These are phyloP conservation scores for Candida khao-thaluensis DNA, from an alignment of 805 yeast species.

Conservation along the genomic window DNA sequence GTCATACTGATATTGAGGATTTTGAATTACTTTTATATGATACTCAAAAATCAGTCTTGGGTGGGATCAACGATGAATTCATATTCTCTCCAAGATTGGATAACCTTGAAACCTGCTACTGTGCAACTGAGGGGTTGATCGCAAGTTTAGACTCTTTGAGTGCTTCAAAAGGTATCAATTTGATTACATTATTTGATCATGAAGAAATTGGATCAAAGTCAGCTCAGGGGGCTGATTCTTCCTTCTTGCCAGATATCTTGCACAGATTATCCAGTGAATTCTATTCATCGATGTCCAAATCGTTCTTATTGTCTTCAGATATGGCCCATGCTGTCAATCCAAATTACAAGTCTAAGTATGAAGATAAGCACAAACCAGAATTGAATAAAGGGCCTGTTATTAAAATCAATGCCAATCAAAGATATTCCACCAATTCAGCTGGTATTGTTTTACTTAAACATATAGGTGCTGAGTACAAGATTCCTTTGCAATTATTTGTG, in stretches of 20 bases:
- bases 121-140: conserved; percentile 71
- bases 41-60: conserved; percentile 76
- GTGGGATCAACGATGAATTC: conserved; percentile 89
- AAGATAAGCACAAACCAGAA: conserved; percentile 72
- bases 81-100: conserved; percentile 90
- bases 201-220: conserved; percentile 93
- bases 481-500: conserved; percentile 92
- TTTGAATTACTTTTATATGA: conserved; percentile 86
- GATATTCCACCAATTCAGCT: conserved; percentile 90
- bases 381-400: conserved; percentile 90
- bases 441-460: conserved; percentile 79
- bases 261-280: conserved; percentile 56
- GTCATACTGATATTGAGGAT: conserved; percentile 68
- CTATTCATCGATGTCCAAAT: conserved; percentile 51
- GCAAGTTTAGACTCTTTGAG: conserved; percentile 47
- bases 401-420: conserved; percentile 91
- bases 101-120: conserved; percentile 82
- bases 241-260: conserved; percentile 77
- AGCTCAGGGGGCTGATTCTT: conserved; percentile 96
- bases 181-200: conserved; percentile 87
- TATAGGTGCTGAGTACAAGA: conserved; percentile 61
- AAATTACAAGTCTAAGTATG: conserved; percentile 76
- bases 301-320: conserved; percentile 88
- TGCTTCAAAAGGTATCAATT: conserved; percentile 57
- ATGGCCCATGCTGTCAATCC: conserved; percentile 99